Conservation (phyloP, 2,329 filamentous ascomycete species). For the Purpureocillium takamizusanense region DNA sequence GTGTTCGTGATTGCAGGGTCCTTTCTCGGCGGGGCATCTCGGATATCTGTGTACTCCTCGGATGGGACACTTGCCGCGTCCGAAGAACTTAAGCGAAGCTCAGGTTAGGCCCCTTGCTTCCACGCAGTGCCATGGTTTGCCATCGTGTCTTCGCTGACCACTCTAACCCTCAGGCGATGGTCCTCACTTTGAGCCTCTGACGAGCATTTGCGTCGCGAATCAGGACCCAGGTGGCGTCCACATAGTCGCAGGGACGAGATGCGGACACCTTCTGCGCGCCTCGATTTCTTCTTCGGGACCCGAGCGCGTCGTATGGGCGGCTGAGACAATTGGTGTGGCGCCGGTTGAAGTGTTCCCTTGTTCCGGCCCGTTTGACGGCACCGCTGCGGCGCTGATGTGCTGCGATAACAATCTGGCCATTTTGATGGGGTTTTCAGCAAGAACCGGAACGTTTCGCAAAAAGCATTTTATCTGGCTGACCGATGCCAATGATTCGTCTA, state of each 20-base stretch:
- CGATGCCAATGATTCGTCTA: conserved; percentile 36
- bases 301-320: conserved; percentile 15
- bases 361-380: conserved; percentile 13
- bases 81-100: conserved; percentile 5
- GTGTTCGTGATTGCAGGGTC: conserved; percentile 24
- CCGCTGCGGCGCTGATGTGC: conserved; percentile 29
- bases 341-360: conserved; percentile 24
- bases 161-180: neutral
- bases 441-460: conserved; percentile 21
- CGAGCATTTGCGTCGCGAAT: conserved; percentile 30
- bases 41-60: conserved; percentile 21
- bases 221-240: conserved; percentile 16
- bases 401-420: conserved; percentile 39
- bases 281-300: conserved; percentile 11
- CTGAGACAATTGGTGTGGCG: conserved; percentile 25
- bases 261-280: conserved; percentile 40
- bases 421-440: conserved; percentile 26
- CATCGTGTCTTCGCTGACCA: too few species aligned
- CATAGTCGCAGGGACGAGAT: conserved; percentile 39
- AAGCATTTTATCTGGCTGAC: conserved; percentile 42
- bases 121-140: too few species aligned
- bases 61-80: conserved; percentile 13
- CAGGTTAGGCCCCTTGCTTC: too few species aligned
- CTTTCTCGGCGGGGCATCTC: conserved; percentile 20
- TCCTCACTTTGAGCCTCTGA: conserved; percentile 29